These are phyloP conservation scores for Musa troglodytarum DNA, from an alignment of 176 grass and related monocot genomes.

Conservation along the genomic window DNA sequence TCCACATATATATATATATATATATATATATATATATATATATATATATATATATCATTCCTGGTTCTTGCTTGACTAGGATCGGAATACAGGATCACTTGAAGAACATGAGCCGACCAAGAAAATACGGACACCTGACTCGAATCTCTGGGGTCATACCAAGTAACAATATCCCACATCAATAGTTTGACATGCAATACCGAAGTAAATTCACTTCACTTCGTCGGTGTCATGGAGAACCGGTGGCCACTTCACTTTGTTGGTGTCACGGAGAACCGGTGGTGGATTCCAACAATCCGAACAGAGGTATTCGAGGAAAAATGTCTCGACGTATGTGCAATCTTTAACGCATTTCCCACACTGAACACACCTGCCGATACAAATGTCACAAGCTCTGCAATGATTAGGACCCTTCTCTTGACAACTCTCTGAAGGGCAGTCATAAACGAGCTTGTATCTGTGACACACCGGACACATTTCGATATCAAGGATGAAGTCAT, in stretches of 20 bases:
- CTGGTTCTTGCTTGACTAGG: neutral
- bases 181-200: neutral
- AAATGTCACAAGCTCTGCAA: conserved; percentile 63
- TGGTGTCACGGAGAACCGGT: neutral
- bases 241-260: neutral
- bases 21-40: neutral
- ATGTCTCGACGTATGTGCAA: conserved; percentile 50
- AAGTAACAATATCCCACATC: neutral
- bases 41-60: neutral
- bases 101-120: neutral
- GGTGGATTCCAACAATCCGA: conserved; percentile 27
- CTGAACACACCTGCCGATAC: conserved; percentile 51
- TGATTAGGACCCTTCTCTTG: conserved; percentile 21
- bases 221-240: neutral
- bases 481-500: conserved; percentile 61
- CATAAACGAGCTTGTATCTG: conserved; percentile 72
- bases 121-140: neutral
- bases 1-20: neutral
- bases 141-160: neutral
- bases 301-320: conserved; percentile 51
- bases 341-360: conserved; percentile 74
- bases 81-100: neutral
- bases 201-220: neutral
- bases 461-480: conserved; percentile 61
- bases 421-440: conserved; percentile 64